Conservation (phyloP, 2,329 filamentous ascomycete species). For the Exophiala oligosperma region DNA sequence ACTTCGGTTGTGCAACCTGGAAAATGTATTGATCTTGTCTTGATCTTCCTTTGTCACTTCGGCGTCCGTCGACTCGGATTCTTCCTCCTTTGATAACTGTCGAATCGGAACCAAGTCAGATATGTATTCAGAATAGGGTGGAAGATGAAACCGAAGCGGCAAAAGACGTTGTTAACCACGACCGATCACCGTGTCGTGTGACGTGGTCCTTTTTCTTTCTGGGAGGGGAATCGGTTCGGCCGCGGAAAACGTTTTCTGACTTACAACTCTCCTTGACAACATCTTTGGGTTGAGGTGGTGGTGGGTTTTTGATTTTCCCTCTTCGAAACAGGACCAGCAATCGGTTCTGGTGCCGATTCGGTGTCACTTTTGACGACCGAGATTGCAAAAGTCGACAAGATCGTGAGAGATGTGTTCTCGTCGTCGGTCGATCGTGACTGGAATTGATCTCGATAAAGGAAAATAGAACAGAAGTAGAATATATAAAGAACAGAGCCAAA, state of each 20-base stretch:
- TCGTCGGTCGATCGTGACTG: no score
- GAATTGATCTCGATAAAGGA: no score
- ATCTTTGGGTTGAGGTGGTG: constrained; percentile 1
- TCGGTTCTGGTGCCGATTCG: no score
- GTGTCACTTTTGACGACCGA: no score
- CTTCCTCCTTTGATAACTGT: constrained; percentile 91
- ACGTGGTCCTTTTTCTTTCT: background rate
- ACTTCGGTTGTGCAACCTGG: constrained; percentile 86
- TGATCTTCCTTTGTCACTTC: constrained; percentile 96
- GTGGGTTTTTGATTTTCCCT: no score
- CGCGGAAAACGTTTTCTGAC: background rate
- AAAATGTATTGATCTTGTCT: constrained; percentile 98
- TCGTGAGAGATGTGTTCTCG: no score
- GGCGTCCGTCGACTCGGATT: constrained; percentile 73
- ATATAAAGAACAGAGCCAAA: no score
- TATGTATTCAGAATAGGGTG: background rate
- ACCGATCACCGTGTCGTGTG: background rate
- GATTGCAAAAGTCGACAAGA: no score
- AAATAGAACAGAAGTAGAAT: no score
- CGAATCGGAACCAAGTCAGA: background rate
- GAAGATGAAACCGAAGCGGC: background rate
- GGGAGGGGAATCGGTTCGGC: background rate
- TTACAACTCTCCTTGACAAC: constrained; percentile 14
- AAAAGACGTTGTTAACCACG: background rate
- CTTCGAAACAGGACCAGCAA: no score